Base-by-base conservation (phyloP, 2,329 filamentous ascomycete genomes). In the Diplocarpon mali region DNA sequence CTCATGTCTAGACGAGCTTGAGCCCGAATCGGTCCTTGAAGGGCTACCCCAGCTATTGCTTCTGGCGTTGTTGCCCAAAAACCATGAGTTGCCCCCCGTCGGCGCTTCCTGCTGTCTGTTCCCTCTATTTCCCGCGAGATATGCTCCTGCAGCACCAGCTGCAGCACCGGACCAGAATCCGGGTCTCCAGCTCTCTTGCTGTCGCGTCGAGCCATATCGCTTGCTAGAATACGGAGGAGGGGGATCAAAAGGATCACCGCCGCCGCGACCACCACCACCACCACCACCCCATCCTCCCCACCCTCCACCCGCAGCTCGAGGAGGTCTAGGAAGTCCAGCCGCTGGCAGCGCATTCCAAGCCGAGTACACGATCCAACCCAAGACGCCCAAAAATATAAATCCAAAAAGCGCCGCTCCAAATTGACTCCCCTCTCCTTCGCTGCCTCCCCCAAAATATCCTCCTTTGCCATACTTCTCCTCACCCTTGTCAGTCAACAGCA, bases 401-500 rank as follows among this genome's bases (percentile, higher is more conserved):
- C 70, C 72, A 56, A 88, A 88, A 2, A 82, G 16, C 5, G 66
- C 62, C 2, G 64, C 65, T 5, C 59, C 57, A 58, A 60, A 60
- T 28, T 64, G 65, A 6, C 53, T 56, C 8, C 47, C 54, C 11
- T 48, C 51, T 14, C 39, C 53, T 5, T 29, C 60, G 13, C 28
- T 35, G 6, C 11, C 60, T 5, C 35, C 24, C 14, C 34, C 9
- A 58, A 40, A 42, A 60, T 58, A 40, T 14, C 47, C 44, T 35
- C 34, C 36, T 35, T 45, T 42, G 66, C 17, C 85, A 61, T 83
- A 89, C 54, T 72, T 76, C 55, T 73, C 65, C 65, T 89, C 79
- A 2, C 92, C 92, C 49, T 73, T 69, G 10, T 82, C 78, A 1
- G 89, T 96, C 42, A 96, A 68, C 0, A 83, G 64, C 6, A 96